A percentile compares a stretch with the other conserved stretches of the same genome.
Evolutionary conservation across 2,329 filamentous ascomycete genomes (phyloP).

Genomic region (Colletotrichum simmondsii): DNA sequence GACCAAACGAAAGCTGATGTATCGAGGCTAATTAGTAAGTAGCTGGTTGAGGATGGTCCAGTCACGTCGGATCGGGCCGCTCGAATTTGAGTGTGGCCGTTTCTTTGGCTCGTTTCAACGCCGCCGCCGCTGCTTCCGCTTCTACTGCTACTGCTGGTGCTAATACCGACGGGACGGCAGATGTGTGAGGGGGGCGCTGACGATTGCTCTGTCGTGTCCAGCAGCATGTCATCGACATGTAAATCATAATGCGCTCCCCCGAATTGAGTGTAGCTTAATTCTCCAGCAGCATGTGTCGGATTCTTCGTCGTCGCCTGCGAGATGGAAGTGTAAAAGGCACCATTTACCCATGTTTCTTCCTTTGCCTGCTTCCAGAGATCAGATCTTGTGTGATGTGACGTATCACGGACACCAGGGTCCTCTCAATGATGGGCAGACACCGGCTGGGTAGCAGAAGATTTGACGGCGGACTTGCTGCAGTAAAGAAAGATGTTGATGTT

Average conservation of each 20-base stretch:
- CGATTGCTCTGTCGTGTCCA: conserved; percentile 7
- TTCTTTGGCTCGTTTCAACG: not conserved
- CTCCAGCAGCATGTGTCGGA: not conserved
- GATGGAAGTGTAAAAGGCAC: conserved; percentile 35
- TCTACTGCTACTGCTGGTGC: not conserved
- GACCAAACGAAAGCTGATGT: not conserved
- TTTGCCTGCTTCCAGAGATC: conserved; percentile 41
- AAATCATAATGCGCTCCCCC: conserved; percentile 7
- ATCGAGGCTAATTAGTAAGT: conserved; percentile 3
- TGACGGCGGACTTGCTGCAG: conserved; percentile 1
- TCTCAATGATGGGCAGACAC: conserved; percentile 4
- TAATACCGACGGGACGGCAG: not conserved
- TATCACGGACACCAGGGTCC: conserved; percentile 47
- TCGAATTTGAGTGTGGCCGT: conserved; percentile 25
- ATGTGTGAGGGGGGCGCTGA: not conserved
- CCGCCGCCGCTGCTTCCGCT: not conserved
- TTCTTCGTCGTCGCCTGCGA: conserved; percentile 41
- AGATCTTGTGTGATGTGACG: conserved; percentile 66
- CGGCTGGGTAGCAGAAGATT: not conserved
- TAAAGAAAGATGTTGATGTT: conserved; percentile 3
- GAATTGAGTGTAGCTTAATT: conserved; percentile 2
- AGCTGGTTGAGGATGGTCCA: conserved; percentile 24
- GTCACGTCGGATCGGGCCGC: conserved; percentile 43
- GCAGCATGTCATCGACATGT: conserved; percentile 14
- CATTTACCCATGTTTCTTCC: conserved; percentile 44